Base-by-base conservation (phyloP, 192 early-diverging fungal genomes). In the Entomortierella chlamydospora region DNA sequence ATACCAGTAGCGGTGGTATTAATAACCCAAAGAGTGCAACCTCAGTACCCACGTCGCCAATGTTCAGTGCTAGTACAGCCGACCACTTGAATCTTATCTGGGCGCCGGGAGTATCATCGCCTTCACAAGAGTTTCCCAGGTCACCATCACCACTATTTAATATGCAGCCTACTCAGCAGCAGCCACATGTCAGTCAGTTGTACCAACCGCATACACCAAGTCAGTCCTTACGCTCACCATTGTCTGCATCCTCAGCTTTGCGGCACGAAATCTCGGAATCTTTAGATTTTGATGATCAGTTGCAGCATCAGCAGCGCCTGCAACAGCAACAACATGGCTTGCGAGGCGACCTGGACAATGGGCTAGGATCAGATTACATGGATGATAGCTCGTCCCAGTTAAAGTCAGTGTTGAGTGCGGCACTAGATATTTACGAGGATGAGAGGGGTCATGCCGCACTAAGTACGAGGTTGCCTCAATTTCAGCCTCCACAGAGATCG, bases 361-460 rank as follows among this genome's bases (percentile, higher is more conserved):
- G 45, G 45, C 15, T 47, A 47, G 45, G 12, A 20, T 47, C 45
- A 47, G 45, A 47, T 47, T 47, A 47, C 15, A 20, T 20, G 12
- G 45, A 20, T 20, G 50, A 67, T 31, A 42, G 70, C 53, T 55
- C 66, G 25, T 54, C 81, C 5, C 90, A 93, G 31, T 51, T 87
- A 37, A 84, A 85, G 33, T 82, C 88, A 11, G 82, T 93, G 11
- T 55, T 93, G n/a, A 89, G 83, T 31, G 87, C 87, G 4, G 91
- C 90, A 1, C 63, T 92, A 61, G 90, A 91, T 49, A 68, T 72
- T 18, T 64, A 83, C 0, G 91, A 92, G 42, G 87, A 92, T 25
- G 70, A 87, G 41, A 72, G 72, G 53, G 61, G 84, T 53, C 69
- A 65, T 28, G 29, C 61, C 6, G 47, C 55, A 10, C 30, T 68